Conservation (phyloP, 2,329 filamentous ascomycete species). For the Colletotrichum brevisporum region DNA sequence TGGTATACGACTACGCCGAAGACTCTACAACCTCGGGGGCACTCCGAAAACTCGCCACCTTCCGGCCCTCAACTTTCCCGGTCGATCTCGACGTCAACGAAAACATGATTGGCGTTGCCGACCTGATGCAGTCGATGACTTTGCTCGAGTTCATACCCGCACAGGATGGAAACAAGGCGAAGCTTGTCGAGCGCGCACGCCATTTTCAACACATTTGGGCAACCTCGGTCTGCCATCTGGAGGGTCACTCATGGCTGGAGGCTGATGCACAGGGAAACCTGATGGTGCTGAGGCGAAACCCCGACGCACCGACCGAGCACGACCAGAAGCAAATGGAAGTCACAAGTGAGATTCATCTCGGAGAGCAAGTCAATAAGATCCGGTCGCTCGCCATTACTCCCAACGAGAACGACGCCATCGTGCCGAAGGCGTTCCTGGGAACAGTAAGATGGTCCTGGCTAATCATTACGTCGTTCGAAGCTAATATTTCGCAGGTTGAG, state of each 20-base stretch:
- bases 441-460: slow-evolving; percentile 73
- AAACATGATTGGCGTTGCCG: slow-evolving; percentile 84
- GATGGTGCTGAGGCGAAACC: slow-evolving; percentile 82
- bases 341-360: slow-evolving; percentile 85
- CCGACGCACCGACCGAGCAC: slow-evolving; percentile 79
- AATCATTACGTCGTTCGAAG: not conserved
- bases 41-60: slow-evolving; percentile 80
- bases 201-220: slow-evolving; percentile 88
- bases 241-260: slow-evolving; percentile 82
- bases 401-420: slow-evolving; percentile 75
- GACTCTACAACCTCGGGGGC: slow-evolving; percentile 68
- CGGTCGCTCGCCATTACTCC: slow-evolving; percentile 78
- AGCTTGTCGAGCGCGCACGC: slow-evolving; percentile 80
- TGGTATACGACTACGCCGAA: slow-evolving; percentile 70
- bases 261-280: slow-evolving; percentile 92
- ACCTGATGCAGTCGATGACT: slow-evolving; percentile 93
- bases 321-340: slow-evolving; percentile 80
- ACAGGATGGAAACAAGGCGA: slow-evolving; percentile 69
- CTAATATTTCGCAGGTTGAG: slow-evolving; percentile 75
- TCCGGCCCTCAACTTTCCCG: slow-evolving; percentile 86
- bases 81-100: slow-evolving; percentile 83
- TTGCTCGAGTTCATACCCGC: slow-evolving; percentile 79
- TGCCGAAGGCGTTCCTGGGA: slow-evolving; percentile 87
- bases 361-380: slow-evolving; percentile 95
- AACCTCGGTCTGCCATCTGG: slow-evolving; percentile 82